These are phyloP conservation scores for Claviceps africana DNA, from an alignment of 2,329 filamentous ascomycete species.

Conservation along the genomic window DNA sequence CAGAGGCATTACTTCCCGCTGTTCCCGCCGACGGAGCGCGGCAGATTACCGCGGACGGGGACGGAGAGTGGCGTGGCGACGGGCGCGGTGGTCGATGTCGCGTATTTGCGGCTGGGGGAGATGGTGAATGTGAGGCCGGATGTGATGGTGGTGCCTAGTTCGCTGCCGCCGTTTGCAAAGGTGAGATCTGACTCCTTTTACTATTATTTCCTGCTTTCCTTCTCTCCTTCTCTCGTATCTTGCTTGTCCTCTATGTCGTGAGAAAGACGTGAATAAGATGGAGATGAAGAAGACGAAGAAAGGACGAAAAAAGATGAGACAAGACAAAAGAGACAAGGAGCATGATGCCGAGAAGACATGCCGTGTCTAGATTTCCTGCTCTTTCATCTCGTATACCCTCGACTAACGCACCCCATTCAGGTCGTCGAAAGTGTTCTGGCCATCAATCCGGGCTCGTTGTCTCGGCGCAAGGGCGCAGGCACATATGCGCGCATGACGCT, in stretches of 20 bases:
- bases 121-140: constrained; percentile 80
- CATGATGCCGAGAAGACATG: neutral
- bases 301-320: neutral
- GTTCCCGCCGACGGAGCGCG: constrained; percentile 64
- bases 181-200: constrained; percentile 37
- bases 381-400: neutral
- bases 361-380: neutral
- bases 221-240: neutral
- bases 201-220: no score
- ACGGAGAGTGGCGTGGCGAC: constrained; percentile 46
- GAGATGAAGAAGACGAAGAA: neutral
- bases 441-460: constrained; percentile 80
- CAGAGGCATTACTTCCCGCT: constrained; percentile 85
- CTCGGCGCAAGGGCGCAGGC: constrained; percentile 70
- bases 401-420: constrained; percentile 28
- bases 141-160: constrained; percentile 68
- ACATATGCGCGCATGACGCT: constrained; percentile 74
- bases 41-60: constrained; percentile 50
- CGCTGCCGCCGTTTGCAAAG: constrained; percentile 76
- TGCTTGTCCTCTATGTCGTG: neutral
- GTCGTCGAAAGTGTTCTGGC: constrained; percentile 81
- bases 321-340: no score
- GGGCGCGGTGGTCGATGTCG: constrained; percentile 68
- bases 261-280: neutral
- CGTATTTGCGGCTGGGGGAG: constrained; percentile 78